A percentile compares a stretch with the other conserved stretches of the same genome.
phyloP scores from a whole-genome alignment of 192 early-diverging fungal species.

The Mortierella hygrophila region DNA sequence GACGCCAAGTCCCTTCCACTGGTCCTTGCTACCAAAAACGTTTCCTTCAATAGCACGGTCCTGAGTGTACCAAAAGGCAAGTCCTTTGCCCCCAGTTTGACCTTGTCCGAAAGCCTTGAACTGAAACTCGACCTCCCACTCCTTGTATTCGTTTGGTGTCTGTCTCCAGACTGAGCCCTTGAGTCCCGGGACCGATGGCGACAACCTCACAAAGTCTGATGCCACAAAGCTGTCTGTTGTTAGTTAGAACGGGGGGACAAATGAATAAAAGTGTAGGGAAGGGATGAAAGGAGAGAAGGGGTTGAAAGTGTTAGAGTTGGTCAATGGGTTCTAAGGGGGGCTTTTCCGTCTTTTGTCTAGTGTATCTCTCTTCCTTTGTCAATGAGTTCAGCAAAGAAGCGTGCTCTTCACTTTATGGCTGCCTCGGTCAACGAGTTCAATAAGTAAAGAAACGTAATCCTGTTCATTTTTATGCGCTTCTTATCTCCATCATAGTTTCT shows the following conservation, averaged over 20 bases:
- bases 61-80: constrained; percentile 89
- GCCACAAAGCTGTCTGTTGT: constrained; percentile 59
- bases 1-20: constrained; percentile 75
- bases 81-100: constrained; percentile 78
- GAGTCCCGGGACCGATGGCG: constrained; percentile 70
- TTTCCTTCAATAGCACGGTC: constrained; percentile 66
- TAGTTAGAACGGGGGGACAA: constrained; percentile 12
- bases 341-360: too few species aligned
- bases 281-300: neutral
- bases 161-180: constrained; percentile 73
- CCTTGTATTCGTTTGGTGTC: constrained; percentile 64
- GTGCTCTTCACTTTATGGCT: too few species aligned
- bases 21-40: constrained; percentile 75
- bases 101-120: constrained; percentile 73
- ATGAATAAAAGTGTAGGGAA: neutral
- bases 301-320: neutral
- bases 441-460: too few species aligned
- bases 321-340: neutral
- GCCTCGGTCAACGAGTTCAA: too few species aligned
- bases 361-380: too few species aligned
- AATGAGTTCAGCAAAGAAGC: too few species aligned
- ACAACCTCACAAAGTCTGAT: constrained; percentile 68
- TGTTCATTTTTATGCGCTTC: too few species aligned
- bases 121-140: constrained; percentile 82
- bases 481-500: too few species aligned